These are phyloP conservation scores for Myriosclerotinia curreyana DNA, from an alignment of 2,329 filamentous ascomycete genomes.

Conservation along the genomic window DNA sequence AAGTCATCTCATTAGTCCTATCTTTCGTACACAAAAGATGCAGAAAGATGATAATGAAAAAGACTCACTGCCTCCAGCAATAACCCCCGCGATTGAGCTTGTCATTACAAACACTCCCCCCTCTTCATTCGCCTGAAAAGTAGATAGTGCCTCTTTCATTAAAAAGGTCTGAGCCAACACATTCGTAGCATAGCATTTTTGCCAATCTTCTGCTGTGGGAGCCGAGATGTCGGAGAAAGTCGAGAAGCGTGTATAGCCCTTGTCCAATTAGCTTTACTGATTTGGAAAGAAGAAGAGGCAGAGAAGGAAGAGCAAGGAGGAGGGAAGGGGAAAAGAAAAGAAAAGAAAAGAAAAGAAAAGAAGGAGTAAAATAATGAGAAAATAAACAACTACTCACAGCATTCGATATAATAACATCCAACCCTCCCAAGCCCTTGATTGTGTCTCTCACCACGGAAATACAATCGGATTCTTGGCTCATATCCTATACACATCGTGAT, in stretches of 20 bases:
- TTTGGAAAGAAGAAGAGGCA: neutral
- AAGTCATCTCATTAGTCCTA: neutral
- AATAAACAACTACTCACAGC: constrained; percentile 46
- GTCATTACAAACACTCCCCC: constrained; percentile 64
- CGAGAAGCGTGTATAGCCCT: constrained; percentile 38
- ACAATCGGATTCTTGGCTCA: constrained; percentile 54
- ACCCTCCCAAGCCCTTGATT: constrained; percentile 54
- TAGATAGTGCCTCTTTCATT: constrained; percentile 55
- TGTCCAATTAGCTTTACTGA: neutral
- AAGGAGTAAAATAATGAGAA: no score
- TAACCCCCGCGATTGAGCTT: constrained; percentile 55
- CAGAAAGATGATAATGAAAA: neutral
- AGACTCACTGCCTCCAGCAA: constrained; percentile 23
- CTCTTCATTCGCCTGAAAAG: constrained; percentile 58
- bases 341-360: no score
- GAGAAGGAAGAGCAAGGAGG: neutral
- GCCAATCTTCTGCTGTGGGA: constrained; percentile 33
- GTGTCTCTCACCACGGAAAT: constrained; percentile 52
- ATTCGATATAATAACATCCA: constrained; percentile 65
- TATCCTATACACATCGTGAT: constrained; percentile 46
- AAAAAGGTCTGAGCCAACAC: constrained; percentile 54
- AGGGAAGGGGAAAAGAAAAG: neutral
- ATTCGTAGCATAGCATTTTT: constrained; percentile 57
- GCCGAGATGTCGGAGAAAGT: constrained; percentile 31
- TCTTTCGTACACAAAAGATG: neutral